Evolutionary conservation across 2,329 filamentous ascomycete species (phyloP), one percentile per base, ranked within the genome.

Genomic region (Apiospora kogelbergensis): DNA sequence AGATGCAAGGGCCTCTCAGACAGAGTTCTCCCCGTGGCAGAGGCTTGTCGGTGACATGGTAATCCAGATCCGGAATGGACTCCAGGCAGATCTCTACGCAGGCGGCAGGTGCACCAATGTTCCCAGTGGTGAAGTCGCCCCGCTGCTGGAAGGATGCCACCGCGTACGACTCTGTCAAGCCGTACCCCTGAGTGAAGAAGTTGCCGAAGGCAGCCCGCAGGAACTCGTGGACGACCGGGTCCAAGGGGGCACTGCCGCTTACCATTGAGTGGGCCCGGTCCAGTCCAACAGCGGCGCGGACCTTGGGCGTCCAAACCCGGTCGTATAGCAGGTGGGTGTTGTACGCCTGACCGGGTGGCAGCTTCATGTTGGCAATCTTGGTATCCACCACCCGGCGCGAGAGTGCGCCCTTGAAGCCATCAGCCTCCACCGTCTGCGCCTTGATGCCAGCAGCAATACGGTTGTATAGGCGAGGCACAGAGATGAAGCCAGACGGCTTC

Each of bases 1-100:
- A 98, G 68, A 95, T 84, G 71, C 88, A 88, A n/a, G 90, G 89
- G 0, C 95, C 94, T 57, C 95, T 90, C 66, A 98, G 81, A 26
- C 98, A 86, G 40, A 99, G 85, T 82, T 99, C 96, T 68, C 96
- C 96, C 42, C 96, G 93, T 2, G 96, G 94, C 78, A 92, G 86
- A 3, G 96, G 96, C 84, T 92, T 93, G 84, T 99, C 95, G 11
- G 92, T 91, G 65, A 92, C 89, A 0, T 90, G 87, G 83, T 99
- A 99, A 68, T 98, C 95, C 87, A 98, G 95, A 71, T 98, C 95
- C 1, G 95, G 95, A 7, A 97, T 92, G 67, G 95, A 97, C 78
- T 91, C 85, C 68, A 98, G 85, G 79, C 95, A 97, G 65, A 91
- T 83, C 83, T 99, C 96, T 10, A 87, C 81, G 70, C 85, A 86